Conservation (phyloP, 768 basidiomycete species). For the Suillus americanus region DNA sequence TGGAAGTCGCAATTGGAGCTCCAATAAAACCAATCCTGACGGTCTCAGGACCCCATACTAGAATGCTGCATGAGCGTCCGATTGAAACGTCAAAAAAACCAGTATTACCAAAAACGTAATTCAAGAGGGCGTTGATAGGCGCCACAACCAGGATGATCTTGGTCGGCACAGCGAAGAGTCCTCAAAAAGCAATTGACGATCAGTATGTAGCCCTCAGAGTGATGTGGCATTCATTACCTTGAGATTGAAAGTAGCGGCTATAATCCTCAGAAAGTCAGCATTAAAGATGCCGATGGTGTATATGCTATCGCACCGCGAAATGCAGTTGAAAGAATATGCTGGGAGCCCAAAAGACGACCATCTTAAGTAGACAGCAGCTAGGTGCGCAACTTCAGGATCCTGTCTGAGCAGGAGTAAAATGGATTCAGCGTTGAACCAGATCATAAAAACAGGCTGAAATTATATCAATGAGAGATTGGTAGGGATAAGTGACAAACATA, state of each 20-base stretch:
- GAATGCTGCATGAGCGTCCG: slow-evolving; percentile 4
- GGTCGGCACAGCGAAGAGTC: slow-evolving; percentile 83
- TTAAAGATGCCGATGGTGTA: background rate
- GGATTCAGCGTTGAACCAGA: slow-evolving; percentile 84
- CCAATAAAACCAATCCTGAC: slow-evolving; percentile 40
- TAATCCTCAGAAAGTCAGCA: background rate
- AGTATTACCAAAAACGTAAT: slow-evolving; percentile 77
- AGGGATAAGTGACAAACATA: slow-evolving; percentile 34
- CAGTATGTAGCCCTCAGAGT: background rate
- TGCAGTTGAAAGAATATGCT: slow-evolving; percentile 58
- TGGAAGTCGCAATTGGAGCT: slow-evolving; percentile 85
- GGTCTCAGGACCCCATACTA: slow-evolving; percentile 33
- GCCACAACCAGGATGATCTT: slow-evolving; percentile 80
- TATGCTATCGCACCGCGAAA: slow-evolving; percentile 43
- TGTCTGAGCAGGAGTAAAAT: slow-evolving; percentile 76
- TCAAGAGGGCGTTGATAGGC: slow-evolving; percentile 81
- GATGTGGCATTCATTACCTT: slow-evolving; percentile 41
- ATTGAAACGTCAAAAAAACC: slow-evolving; percentile 5
- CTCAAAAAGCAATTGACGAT: slow-evolving; percentile 28
- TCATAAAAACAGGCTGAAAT: slow-evolving; percentile 49
- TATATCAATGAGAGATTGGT: background rate
- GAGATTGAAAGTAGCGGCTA: slow-evolving; percentile 69
- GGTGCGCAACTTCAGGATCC: slow-evolving; percentile 79
- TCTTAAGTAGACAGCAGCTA: slow-evolving; percentile 75
- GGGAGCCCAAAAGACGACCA: slow-evolving; percentile 81